Conservation (phyloP, 2,329 filamentous ascomycete species). For the Domatiomyces catenatus region DNA sequence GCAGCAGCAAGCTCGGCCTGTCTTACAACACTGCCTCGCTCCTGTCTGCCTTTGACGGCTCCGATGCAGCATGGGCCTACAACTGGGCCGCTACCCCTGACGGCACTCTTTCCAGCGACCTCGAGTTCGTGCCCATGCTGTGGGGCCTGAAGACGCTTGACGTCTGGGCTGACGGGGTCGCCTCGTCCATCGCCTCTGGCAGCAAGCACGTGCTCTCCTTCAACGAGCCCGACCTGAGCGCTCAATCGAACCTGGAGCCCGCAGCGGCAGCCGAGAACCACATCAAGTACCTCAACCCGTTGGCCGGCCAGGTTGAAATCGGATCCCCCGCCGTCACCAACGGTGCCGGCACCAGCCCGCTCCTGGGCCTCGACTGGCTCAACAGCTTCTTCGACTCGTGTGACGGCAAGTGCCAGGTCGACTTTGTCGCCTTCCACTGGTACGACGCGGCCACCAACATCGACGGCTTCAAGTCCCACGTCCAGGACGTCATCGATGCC, state of each 20-base stretch:
- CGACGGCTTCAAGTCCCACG: constrained; percentile 25
- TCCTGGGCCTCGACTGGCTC: constrained; percentile 28
- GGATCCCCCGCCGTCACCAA: constrained; percentile 30
- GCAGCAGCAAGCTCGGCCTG: constrained; percentile 21
- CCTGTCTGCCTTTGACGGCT: constrained; percentile 21
- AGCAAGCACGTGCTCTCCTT: constrained; percentile 27
- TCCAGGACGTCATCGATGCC: constrained; percentile 22
- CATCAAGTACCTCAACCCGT: constrained; percentile 25
- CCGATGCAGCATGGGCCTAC: constrained; percentile 29
- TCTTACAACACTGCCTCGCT: constrained; percentile 28
- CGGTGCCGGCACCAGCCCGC: constrained; percentile 15
- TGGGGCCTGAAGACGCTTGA: constrained; percentile 26
- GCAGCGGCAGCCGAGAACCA: constrained; percentile 24
- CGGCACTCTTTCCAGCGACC: constrained; percentile 20
- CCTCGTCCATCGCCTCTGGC: constrained; percentile 21
- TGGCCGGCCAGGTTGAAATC: constrained; percentile 23
- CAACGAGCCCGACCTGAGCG: constrained; percentile 31
- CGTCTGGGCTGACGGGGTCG: constrained; percentile 21
- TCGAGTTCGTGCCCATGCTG: constrained; percentile 33
- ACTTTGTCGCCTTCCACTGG: constrained; percentile 32
- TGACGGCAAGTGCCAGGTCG: constrained; percentile 23
- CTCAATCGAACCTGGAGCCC: constrained; percentile 26
- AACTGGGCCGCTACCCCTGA: constrained; percentile 26
- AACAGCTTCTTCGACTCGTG: constrained; percentile 26
- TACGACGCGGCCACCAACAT: constrained; percentile 22